Conservation (phyloP, 352 stramenopile genomes). For the Saprolegnia parasitica region DNA sequence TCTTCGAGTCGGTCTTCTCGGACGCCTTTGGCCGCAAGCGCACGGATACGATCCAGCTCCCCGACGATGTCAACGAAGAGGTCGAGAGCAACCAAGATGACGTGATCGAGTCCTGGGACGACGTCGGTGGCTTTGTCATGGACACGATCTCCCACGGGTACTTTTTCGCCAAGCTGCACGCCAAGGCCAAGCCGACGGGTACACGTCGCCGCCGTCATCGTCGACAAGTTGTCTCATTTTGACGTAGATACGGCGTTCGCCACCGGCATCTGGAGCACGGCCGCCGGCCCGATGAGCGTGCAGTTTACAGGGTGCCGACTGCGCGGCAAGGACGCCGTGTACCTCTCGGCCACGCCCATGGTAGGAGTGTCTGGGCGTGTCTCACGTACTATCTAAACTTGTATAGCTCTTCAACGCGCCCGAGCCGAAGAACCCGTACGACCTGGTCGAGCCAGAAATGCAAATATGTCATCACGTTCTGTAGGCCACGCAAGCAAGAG, state of each 20-base stretch:
- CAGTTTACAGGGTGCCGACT: constrained; percentile 56
- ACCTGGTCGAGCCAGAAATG: background rate
- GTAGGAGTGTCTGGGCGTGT: constrained; percentile 29
- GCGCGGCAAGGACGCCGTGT: constrained; percentile 55
- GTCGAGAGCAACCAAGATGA: constrained; percentile 39
- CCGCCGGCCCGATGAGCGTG: constrained; percentile 49
- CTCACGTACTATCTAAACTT: too few species aligned
- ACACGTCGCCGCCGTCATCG: background rate
- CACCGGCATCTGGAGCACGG: constrained; percentile 58
- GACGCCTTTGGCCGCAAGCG: constrained; percentile 66
- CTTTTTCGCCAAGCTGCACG: constrained; percentile 41
- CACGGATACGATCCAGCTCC: constrained; percentile 41
- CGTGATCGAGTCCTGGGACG: constrained; percentile 65
- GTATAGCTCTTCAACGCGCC: background rate
- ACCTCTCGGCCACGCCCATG: constrained; percentile 54
- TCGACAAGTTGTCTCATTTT: background rate
- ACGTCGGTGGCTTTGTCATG: constrained; percentile 48
- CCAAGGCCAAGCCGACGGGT: constrained; percentile 1
- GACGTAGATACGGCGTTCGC: constrained; percentile 30
- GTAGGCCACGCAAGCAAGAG: constrained; percentile 16
- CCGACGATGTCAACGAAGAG: constrained; percentile 35
- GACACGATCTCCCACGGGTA: constrained; percentile 66
- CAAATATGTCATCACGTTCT: background rate
- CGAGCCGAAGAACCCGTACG: background rate
- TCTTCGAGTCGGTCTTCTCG: constrained; percentile 60